Evolutionary conservation across 1,284 basidiomycete genomes (phyloP).

Genomic region (Ganoderma lucidum): DNA sequence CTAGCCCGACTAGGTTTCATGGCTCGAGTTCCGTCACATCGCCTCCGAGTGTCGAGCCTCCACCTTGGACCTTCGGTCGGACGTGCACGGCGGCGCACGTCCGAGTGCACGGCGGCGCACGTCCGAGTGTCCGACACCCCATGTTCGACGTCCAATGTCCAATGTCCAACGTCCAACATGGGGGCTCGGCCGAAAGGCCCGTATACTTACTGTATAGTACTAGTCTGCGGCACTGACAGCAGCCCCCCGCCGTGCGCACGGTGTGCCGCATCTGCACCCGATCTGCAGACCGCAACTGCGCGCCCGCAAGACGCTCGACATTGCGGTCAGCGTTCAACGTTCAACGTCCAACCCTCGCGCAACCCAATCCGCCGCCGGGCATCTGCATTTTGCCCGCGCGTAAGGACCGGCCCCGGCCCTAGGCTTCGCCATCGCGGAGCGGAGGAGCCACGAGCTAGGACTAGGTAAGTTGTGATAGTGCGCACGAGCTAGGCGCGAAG

Average conservation of each 20-base stretch:
- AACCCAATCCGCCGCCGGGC: background rate
- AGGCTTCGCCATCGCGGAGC: background rate
- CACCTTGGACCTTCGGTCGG: background rate
- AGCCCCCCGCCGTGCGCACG: background rate
- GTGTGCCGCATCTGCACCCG: slow-evolving; percentile 7
- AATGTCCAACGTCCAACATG: background rate
- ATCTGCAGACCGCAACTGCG: background rate
- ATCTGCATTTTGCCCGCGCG: background rate
- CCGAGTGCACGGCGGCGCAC: background rate
- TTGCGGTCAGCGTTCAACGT: background rate
- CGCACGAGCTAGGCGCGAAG: background rate
- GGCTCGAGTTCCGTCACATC: background rate
- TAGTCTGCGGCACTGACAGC: background rate
- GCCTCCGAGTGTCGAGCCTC: background rate
- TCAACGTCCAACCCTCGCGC: background rate
- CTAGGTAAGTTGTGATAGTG: too few species aligned
- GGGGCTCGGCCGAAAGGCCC: background rate
- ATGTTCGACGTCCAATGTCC: background rate
- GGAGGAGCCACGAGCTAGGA: background rate
- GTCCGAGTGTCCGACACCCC: background rate
- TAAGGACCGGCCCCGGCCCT: background rate
- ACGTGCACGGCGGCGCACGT: too few species aligned
- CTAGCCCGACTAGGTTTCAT: background rate
- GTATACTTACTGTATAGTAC: background rate
- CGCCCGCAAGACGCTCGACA: background rate